Percentiles rank a stretch among this genome's conserved stretches.
phyloP scores from a whole-genome alignment of 345 rosid genomes.

The Arabidopsis thaliana region DNA sequence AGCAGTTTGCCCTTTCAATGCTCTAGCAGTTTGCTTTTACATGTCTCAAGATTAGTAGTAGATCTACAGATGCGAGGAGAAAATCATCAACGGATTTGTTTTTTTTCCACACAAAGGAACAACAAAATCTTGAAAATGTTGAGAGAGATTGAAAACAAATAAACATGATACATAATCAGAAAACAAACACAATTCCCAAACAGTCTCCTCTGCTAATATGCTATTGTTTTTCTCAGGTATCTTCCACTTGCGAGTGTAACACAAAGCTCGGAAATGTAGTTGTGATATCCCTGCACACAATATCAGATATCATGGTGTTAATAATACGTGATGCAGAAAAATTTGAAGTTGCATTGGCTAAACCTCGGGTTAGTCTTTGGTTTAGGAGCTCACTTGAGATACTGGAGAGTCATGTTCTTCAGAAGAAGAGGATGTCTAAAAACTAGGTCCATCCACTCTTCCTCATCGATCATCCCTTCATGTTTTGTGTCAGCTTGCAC shows the following conservation, averaged over 20 bases:
- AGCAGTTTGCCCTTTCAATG: no score
- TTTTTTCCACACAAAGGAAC: not conserved
- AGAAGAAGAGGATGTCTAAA: slow-evolving; percentile 77
- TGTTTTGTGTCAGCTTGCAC: slow-evolving; percentile 80
- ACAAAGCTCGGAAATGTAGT: slow-evolving; percentile 91
- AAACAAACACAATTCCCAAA: slow-evolving; percentile 21
- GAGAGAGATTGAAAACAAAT: slow-evolving; percentile 21
- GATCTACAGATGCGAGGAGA: no score
- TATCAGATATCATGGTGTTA: not conserved
- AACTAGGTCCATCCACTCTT: slow-evolving; percentile 82
- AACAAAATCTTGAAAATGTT: slow-evolving; percentile 28
- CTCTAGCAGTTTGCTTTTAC: no score
- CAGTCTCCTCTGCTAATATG: slow-evolving; percentile 16
- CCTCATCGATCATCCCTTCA: slow-evolving; percentile 77
- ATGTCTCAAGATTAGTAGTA: no score
- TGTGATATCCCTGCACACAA: slow-evolving; percentile 71
- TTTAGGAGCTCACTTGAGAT: slow-evolving; percentile 66
- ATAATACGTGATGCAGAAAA: not conserved
- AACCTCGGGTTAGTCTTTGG: not conserved
- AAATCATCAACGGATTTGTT: no score
- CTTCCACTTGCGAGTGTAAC: slow-evolving; percentile 84
- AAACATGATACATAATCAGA: slow-evolving; percentile 10
- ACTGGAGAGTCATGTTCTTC: slow-evolving; percentile 82
- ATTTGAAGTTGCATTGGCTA: not conserved
- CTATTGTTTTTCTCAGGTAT: slow-evolving; percentile 53